A percentile compares a stretch with the other conserved stretches of the same genome.
Evolutionary conservation across 2,329 filamentous ascomycete species (phyloP).

Genomic region (Cladobotryum protrusum): DNA sequence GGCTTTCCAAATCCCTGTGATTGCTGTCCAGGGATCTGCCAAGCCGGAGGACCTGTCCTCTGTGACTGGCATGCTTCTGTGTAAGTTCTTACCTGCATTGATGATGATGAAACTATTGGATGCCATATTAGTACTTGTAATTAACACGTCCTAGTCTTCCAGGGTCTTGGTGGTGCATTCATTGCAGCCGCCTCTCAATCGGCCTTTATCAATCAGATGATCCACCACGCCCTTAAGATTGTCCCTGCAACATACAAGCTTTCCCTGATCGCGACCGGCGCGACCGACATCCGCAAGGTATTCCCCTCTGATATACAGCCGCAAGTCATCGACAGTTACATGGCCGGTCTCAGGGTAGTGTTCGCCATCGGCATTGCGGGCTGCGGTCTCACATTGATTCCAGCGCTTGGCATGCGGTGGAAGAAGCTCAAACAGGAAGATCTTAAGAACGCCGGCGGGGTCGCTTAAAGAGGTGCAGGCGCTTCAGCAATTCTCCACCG

Average conservation of each 20-base stretch:
- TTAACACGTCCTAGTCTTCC: slow-evolving; percentile 27
- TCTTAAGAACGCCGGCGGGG: slow-evolving; percentile 20
- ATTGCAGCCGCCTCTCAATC: slow-evolving; percentile 44
- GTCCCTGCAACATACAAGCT: slow-evolving; percentile 32
- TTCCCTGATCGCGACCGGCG: slow-evolving; percentile 36
- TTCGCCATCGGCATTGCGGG: slow-evolving; percentile 52
- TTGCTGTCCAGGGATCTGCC: slow-evolving; percentile 39
- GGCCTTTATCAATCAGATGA: slow-evolving; percentile 40
- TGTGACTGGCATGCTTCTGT: slow-evolving; percentile 39
- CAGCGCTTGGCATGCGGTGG: slow-evolving; percentile 33
- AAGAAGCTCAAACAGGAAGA: slow-evolving; percentile 29
- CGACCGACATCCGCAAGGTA: slow-evolving; percentile 49
- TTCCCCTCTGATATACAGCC: slow-evolving; percentile 44
- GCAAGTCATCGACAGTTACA: slow-evolving; percentile 56
- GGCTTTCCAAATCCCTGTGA: slow-evolving; percentile 45
- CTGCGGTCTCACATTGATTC: slow-evolving; percentile 33
- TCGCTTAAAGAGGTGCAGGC: slow-evolving; percentile 19
- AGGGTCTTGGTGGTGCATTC: slow-evolving; percentile 45
- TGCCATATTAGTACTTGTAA: no score
- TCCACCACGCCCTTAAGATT: slow-evolving; percentile 26
- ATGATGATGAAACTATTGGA: no score
- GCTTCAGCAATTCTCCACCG: neutral
- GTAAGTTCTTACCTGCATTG: no score
- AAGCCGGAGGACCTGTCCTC: slow-evolving; percentile 37
- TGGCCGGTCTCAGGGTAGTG: slow-evolving; percentile 55